phyloP scores from a whole-genome alignment of 2,329 filamentous ascomycete genomes.

The Rachicladosporium sp. region DNA sequence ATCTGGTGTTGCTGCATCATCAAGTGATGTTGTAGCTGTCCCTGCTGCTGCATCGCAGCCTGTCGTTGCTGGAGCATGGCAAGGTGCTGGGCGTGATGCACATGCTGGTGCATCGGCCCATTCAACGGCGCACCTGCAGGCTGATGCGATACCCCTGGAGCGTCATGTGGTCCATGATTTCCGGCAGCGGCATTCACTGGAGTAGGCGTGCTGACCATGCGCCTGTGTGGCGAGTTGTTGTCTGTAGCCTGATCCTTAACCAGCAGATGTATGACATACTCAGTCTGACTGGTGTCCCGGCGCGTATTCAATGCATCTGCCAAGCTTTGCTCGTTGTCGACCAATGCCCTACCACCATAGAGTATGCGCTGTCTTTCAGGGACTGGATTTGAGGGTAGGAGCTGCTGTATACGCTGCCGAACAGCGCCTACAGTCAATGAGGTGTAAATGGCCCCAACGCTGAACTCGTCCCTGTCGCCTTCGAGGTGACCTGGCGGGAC shows the following conservation, averaged over 20 bases:
- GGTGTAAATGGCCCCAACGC: slow-evolving; percentile 15
- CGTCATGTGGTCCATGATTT: not conserved
- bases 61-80: slow-evolving; percentile 8
- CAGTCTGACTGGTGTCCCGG: slow-evolving; percentile 31
- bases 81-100: slow-evolving; percentile 3
- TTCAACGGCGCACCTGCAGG: slow-evolving; percentile 1
- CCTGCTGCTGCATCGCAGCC: slow-evolving; percentile 3
- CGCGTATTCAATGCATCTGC: slow-evolving; percentile 38
- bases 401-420: slow-evolving; percentile 39
- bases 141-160: not conserved
- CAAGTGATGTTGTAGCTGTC: slow-evolving; percentile 5
- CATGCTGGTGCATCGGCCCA: not conserved
- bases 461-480: slow-evolving; percentile 16
- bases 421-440: slow-evolving; percentile 38
- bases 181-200: too few relatives aligned
- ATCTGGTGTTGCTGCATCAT: not conserved
- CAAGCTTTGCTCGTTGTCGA: slow-evolving; percentile 37
- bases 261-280: slow-evolving; percentile 24
- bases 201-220: too few relatives aligned
- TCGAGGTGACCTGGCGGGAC: slow-evolving; percentile 21
- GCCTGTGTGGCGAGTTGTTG: too few relatives aligned
- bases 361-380: slow-evolving; percentile 44
- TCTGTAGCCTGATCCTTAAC: slow-evolving; percentile 11
- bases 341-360: slow-evolving; percentile 43
- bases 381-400: slow-evolving; percentile 33